A percentile compares a stretch with the other conserved stretches of the same genome.
Conservation (phyloP, 257 asterid genomes). For the Petunia secreta region DNA sequence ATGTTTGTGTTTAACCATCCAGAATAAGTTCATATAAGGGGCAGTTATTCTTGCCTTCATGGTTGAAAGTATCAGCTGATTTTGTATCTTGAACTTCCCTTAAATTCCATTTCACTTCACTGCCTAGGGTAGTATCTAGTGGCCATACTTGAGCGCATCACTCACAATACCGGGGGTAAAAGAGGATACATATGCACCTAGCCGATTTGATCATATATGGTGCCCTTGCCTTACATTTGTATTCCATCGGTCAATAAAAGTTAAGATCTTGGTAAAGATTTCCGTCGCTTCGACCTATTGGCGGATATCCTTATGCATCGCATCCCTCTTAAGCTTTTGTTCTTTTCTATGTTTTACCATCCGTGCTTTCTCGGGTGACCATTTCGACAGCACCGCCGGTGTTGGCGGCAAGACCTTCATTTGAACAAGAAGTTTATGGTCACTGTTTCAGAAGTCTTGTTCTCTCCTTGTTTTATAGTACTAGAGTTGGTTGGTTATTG, state of each 20-base stretch:
- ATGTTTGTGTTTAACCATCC: background rate
- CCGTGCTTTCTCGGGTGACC: background rate
- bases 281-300: background rate
- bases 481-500: conserved; percentile 25
- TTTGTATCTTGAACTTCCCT: no score
- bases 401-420: background rate
- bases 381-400: background rate
- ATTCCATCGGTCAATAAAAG: background rate
- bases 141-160: no score
- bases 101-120: no score
- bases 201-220: background rate
- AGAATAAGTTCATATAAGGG: background rate
- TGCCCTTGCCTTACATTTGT: background rate
- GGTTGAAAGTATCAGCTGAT: no score
- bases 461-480: conserved; percentile 8
- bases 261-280: background rate
- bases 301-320: background rate
- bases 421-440: background rate
- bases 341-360: background rate
- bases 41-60: no score
- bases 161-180: no score
- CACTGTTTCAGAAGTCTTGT: conserved; percentile 20
- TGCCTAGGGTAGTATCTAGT: no score
- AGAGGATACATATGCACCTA: no score
- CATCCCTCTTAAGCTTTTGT: background rate